Evolutionary conservation across 305 asterid species (phyloP).

Genomic region (Ajuga reptans): DNA sequence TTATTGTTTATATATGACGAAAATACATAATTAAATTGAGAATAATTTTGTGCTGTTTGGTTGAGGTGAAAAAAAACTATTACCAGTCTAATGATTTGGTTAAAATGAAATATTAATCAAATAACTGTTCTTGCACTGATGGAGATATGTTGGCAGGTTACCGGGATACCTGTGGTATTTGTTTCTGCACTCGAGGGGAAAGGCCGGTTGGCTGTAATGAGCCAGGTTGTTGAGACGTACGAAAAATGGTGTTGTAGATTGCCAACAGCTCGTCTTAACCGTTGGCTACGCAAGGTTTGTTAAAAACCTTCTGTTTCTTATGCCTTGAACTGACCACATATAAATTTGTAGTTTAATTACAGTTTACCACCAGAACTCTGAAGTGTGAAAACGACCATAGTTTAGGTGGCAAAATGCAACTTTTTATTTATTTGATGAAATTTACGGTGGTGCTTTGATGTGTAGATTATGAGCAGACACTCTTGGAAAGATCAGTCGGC

Average conservation of each 20-base stretch:
- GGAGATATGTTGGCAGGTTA: constrained; percentile 43
- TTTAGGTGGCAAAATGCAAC: neutral
- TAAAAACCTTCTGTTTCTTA: neutral
- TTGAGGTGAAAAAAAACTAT: neutral
- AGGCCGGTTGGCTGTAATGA: constrained; percentile 67
- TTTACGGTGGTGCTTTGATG: neutral
- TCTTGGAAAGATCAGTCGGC: constrained; percentile 89
- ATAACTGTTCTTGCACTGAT: constrained; percentile 14
- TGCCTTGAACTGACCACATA: neutral
- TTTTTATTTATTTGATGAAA: neutral
- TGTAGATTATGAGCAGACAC: constrained; percentile 90
- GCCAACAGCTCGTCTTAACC: constrained; percentile 84
- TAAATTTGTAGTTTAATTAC: neutral
- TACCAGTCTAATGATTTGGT: neutral
- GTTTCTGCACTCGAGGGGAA: constrained; percentile 86
- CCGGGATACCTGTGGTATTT: constrained; percentile 83
- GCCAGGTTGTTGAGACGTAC: constrained; percentile 61
- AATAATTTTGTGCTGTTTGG: neutral
- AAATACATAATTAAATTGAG: neutral
- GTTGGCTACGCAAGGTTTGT: constrained; percentile 80
- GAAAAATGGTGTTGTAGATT: constrained; percentile 82
- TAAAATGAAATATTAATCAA: neutral
- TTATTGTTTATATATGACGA: neutral
- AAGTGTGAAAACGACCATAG: neutral
- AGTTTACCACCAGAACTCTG: too few relatives aligned